Conservation (phyloP, 768 basidiomycete species). For the Trametopsis cervina region DNA sequence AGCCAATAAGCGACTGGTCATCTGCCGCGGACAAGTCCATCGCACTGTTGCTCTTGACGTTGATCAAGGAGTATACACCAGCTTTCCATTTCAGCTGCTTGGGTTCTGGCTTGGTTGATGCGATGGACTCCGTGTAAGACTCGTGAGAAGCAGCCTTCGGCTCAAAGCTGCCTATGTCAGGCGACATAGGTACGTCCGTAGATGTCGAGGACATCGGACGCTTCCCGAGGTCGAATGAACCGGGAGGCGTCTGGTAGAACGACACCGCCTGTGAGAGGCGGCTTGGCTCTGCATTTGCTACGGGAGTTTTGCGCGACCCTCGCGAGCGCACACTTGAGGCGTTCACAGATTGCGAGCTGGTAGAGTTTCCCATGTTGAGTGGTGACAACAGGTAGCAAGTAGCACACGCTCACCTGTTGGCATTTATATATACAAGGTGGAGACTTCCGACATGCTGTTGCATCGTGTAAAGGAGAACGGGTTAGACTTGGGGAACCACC, state of each 20-base stretch:
- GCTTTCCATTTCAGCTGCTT: conserved; percentile 8
- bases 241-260: conserved; percentile 8
- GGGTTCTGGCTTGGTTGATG: neutral
- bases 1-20: conserved; percentile 19
- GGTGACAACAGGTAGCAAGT: no score
- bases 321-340: conserved; percentile 2
- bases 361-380: conserved; percentile 7
- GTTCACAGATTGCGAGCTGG: conserved; percentile 2
- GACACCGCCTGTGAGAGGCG: conserved; percentile 6
- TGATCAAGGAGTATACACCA: conserved; percentile 20
- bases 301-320: neutral
- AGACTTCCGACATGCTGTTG: no score
- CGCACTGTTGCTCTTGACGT: conserved; percentile 19
- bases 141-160: neutral
- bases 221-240: conserved; percentile 2
- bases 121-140: neutral
- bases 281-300: neutral
- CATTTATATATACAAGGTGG: no score
- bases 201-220: neutral
- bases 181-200: neutral
- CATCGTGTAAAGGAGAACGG: no score
- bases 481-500: no score
- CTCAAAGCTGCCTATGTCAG: neutral
- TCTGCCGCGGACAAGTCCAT: conserved; percentile 20
- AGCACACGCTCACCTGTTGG: no score